Conservation (phyloP, 1,284 basidiomycete genomes). For the Rhizoctonia solani region DNA sequence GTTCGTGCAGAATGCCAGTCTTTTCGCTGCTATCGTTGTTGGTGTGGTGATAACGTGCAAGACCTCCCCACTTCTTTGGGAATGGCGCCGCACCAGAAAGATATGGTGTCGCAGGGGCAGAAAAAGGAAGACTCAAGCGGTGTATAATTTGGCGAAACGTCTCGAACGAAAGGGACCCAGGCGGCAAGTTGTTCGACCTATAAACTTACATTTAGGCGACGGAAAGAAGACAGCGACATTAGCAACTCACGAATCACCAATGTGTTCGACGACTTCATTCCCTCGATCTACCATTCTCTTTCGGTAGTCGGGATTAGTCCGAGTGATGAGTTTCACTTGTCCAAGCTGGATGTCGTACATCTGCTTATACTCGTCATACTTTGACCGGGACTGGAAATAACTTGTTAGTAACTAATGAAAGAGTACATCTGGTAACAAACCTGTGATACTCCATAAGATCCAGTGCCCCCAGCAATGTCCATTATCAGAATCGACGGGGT, state of each 20-base stretch:
- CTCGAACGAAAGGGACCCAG: constrained; percentile 51
- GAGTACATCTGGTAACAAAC: constrained; percentile 51
- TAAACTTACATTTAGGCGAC: not conserved
- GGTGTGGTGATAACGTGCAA: constrained; percentile 50
- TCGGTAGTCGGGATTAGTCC: constrained; percentile 77
- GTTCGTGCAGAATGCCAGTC: constrained; percentile 42
- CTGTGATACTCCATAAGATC: constrained; percentile 74
- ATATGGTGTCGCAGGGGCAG: not conserved
- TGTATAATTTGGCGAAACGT: constrained; percentile 36
- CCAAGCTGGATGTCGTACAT: constrained; percentile 71
- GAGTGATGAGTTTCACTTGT: constrained; percentile 64
- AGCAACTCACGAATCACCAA: constrained; percentile 54
- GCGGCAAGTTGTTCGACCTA: constrained; percentile 51
- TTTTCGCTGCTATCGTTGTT: constrained; percentile 41
- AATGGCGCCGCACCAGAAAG: constrained; percentile 39
- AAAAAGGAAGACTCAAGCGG: not conserved
- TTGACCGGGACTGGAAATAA: constrained; percentile 68
- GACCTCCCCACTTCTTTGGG: constrained; percentile 49
- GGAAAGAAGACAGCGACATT: not conserved
- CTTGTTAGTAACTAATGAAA: constrained; percentile 5
- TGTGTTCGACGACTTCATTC: constrained; percentile 60
- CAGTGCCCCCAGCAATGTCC: constrained; percentile 72
- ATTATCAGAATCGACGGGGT: constrained; percentile 79
- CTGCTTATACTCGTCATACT: constrained; percentile 80
- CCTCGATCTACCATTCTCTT: constrained; percentile 69